Base-by-base conservation (phyloP, 139 green algal species). In the Pleodorina starrii region DNA sequence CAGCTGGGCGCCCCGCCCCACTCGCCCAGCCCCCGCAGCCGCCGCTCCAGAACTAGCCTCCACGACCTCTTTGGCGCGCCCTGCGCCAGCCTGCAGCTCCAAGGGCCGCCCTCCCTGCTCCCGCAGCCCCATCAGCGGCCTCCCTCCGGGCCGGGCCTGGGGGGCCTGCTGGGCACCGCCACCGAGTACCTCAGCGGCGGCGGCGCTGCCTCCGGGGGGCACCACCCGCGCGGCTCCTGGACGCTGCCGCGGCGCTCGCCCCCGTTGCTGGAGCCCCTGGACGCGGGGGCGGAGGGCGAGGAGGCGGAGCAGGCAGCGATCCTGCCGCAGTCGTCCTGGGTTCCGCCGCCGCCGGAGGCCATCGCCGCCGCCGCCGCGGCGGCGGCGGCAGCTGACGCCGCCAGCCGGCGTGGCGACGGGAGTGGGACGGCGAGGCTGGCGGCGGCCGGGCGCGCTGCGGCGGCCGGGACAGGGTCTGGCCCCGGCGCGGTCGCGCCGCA, bases 261-360 rank as follows among this genome's bases (percentile, higher is more conserved):
- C 29, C 3, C 12, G 35, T n/a, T 25, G 69, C 72, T 5, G 36
- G 21, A 76, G 68, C 68, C 57, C 29, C 68, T 46, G 63, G 63
- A 32, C 36, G 16, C 6, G 77, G 36, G 79, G 12, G 16, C 36
- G 43, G 0, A 51, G n/a, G 32, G 43, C 32, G 60, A 16, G 40
- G 60, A 60, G 7, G 60, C 7, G 1, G 63, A 42, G 16, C 35
- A 75, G 5, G 42, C 35, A 21, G 2, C 29, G 43, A n/a, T 63
- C 42, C 42, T 14, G 40, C 12, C 29, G 23, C 59, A 5, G 60
- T 77, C 81, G 29, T 57, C 42, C 16, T 87, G 81, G 81, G 81
- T 87, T 59, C 81, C 81, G 40, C 81, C 81, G 43, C 81, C 81
- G n/a, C 81, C 81, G 0, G 81, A 87, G 43, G 59, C 60, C 7